Conservation (phyloP, 495 filamentous ascomycete species). For the Talaromyces ruber region DNA sequence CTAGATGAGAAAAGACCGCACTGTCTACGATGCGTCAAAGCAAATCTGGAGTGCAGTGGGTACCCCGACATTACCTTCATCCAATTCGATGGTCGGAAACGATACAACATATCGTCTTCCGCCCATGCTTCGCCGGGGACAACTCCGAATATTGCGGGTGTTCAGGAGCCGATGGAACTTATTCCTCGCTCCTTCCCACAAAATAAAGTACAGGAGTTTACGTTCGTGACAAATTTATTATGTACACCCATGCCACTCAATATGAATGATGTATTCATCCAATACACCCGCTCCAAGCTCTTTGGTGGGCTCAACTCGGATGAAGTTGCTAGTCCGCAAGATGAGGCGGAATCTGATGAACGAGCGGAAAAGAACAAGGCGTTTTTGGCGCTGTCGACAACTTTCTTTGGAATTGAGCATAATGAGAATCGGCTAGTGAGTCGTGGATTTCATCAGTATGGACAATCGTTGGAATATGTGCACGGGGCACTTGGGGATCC, state of each 20-base stretch:
- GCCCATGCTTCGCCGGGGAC: not conserved
- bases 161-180: not conserved
- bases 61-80: constrained; percentile 3
- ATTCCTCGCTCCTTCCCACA: not conserved
- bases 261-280: not conserved
- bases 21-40: not conserved
- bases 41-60: not conserved
- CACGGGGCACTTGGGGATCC: not conserved
- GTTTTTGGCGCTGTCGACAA: not conserved
- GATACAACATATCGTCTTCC: not conserved
- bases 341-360: not conserved
- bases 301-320: not conserved
- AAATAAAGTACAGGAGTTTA: not conserved
- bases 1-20: constrained; percentile 2
- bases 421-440: not conserved
- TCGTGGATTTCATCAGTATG: not conserved
- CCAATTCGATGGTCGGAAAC: not conserved
- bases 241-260: not conserved
- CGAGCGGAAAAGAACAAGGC: not conserved
- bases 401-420: constrained; percentile 5
- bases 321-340: not conserved
- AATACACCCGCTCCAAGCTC: not conserved
- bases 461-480: not conserved
- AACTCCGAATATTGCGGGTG: not conserved
- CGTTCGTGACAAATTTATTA: not conserved